A percentile compares a stretch with the other conserved stretches of the same genome.
Evolutionary conservation across 1,139 yeast species (phyloP).

Genomic region (Saccharomyces pastorianus): DNA sequence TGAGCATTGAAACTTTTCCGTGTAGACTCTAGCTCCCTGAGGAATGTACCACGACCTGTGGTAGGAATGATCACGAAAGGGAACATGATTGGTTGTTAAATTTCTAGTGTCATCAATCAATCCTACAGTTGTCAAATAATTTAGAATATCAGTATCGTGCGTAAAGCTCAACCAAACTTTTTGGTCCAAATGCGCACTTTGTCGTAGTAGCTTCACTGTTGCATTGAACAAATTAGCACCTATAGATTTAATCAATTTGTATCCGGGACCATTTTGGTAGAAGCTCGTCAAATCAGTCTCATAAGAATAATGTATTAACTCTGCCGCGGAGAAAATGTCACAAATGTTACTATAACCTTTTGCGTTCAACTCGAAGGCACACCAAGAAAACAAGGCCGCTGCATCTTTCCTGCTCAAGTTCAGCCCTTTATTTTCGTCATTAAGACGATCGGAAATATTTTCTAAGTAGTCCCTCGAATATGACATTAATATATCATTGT

Average conservation of each 20-base stretch:
- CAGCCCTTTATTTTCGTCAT: conserved; percentile 36
- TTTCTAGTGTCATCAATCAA: conserved; percentile 33
- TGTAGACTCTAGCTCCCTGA: conserved; percentile 48
- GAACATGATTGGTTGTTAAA: conserved; percentile 31
- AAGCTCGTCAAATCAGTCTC: too few relatives aligned
- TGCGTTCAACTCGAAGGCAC: conserved; percentile 52
- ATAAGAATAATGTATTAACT: too few relatives aligned
- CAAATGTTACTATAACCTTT: conserved; percentile 49
- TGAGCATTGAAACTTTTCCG: conserved; percentile 38
- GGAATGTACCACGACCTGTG: conserved; percentile 35
- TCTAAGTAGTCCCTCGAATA: too few relatives aligned
- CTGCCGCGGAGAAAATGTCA: neutral
- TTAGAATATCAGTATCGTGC: conserved; percentile 52
- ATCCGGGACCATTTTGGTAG: conserved; percentile 6
- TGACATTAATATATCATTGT: too few relatives aligned
- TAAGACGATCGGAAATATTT: too few relatives aligned
- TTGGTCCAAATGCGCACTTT: conserved; percentile 8
- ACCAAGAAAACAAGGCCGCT: conserved; percentile 39
- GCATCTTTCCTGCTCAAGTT: conserved; percentile 39
- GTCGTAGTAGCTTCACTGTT: conserved; percentile 22
- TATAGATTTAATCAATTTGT: conserved; percentile 33
- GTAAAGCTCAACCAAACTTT: conserved; percentile 38
- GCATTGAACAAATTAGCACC: conserved; percentile 51
- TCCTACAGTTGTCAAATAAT: conserved; percentile 46
- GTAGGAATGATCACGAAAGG: conserved; percentile 32